A percentile compares a stretch with the other conserved stretches of the same genome.
Evolutionary conservation across 768 basidiomycete genomes (phyloP).

Genomic region (Tulasnella sp.): DNA sequence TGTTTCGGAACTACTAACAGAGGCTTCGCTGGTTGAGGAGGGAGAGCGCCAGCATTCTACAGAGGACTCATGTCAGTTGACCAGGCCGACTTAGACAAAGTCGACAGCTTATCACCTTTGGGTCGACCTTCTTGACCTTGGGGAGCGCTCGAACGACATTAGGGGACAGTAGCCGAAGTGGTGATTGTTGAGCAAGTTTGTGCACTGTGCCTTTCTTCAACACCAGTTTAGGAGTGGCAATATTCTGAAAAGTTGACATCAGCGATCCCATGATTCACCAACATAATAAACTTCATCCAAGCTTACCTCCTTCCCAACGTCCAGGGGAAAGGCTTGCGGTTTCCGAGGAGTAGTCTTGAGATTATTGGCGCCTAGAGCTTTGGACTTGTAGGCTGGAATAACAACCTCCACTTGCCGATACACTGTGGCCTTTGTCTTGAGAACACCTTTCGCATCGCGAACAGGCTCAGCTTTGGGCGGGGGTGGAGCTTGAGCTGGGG

Average conservation of each 20-base stretch:
- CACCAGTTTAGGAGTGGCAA: neutral
- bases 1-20: neutral
- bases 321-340: neutral
- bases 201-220: neutral
- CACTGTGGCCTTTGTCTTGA: neutral
- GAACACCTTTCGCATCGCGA: neutral
- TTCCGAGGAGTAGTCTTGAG: neutral
- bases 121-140: neutral
- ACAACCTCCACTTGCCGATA: neutral
- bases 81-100: neutral
- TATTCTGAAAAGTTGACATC: neutral
- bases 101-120: neutral
- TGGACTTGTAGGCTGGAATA: neutral
- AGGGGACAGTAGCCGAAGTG: neutral
- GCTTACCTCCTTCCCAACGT: slow-evolving; percentile 3
- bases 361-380: neutral
- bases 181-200: neutral
- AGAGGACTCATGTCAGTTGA: neutral
- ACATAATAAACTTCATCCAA: neutral
- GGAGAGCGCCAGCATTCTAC: neutral
- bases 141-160: neutral
- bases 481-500: neutral
- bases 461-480: neutral
- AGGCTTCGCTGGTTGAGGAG: neutral
- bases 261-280: neutral